Evolutionary conservation across 805 yeast species (phyloP).

Genomic region (Torulaspora quercuum): DNA sequence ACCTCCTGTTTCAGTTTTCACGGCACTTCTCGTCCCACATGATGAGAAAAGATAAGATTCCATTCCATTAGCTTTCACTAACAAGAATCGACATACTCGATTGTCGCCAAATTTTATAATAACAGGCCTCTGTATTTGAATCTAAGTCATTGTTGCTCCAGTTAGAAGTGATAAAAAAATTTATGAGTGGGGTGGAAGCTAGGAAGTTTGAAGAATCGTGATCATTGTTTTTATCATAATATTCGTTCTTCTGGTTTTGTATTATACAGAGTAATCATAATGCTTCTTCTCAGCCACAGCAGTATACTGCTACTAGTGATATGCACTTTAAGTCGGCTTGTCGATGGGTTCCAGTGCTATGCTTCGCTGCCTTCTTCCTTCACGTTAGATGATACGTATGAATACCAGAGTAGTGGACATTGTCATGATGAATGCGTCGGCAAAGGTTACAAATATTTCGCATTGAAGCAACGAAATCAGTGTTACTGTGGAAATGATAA

Average conservation of each 20-base stretch:
- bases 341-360: constrained; percentile 23
- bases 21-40: too few species aligned
- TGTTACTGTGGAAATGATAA: constrained; percentile 35
- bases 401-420: constrained; percentile 30
- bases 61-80: too few species aligned
- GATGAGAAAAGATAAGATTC: too few species aligned
- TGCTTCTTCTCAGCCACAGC: constrained; percentile 1
- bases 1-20: too few species aligned
- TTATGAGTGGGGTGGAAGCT: too few species aligned
- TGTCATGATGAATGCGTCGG: constrained; percentile 25
- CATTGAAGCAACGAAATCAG: constrained; percentile 26
- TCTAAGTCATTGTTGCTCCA: too few species aligned
- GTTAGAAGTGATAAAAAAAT: too few species aligned
- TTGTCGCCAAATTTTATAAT: too few species aligned
- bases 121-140: too few species aligned
- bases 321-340: constrained; percentile 5
- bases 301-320: constrained; percentile 1
- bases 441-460: constrained; percentile 29
- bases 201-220: constrained; percentile 1
- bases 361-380: constrained; percentile 33
- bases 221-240: not conserved
- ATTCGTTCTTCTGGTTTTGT: not conserved
- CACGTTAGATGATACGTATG: constrained; percentile 21
- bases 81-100: too few species aligned
- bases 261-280: constrained; percentile 1